Evolutionary conservation across 73 alveolate species (phyloP), one percentile per base, ranked within the genome.

Genomic region (Tetrahymena thermophila): DNA sequence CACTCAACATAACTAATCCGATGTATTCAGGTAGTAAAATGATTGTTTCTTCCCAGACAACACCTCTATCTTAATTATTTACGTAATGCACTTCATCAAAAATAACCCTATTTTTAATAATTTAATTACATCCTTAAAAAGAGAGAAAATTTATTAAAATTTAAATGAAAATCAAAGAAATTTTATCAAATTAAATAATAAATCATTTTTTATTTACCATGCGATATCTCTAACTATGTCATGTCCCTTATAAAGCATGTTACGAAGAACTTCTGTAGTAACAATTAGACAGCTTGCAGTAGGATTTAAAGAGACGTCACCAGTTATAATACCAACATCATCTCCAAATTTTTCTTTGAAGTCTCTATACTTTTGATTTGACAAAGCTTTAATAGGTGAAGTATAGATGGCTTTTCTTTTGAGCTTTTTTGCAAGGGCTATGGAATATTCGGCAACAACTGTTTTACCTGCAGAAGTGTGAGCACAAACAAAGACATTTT

Each of bases 391-490:
- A 40, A 99, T 99, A 4, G 99, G 99, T 13, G 99, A 98, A 19
- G 99, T 99, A 98, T 99, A 99, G 85, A 99, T 97, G 28, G 99
- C 99, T 94, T 99, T 98, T 94, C 98, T 98, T 57, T 96, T 96
- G 50, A 98, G 97, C 95, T 97, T 98, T 93, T 96, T 94, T 13
- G 99, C 99, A 71, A 98, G 97, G 19, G 99, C 99, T 50, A 99
- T 98, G 0, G 99, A 99, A 97, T 99, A 99, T 97, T 99, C 99
- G 10, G 99, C 99, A 13, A 99, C 99, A 15, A 99, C 99, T 31
- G 99, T 99, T 94, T 99, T 98, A 34, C 99, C 99, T 55, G 99
- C 99, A 25, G 99, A 99, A 16, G 99, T 99, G 95, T 98, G 99
- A 2, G 99, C 99, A 35, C 99, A 98, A 1, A 99, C 99, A 93